Base-by-base conservation (phyloP, 306 rosid genomes). In the Inga laurina region DNA sequence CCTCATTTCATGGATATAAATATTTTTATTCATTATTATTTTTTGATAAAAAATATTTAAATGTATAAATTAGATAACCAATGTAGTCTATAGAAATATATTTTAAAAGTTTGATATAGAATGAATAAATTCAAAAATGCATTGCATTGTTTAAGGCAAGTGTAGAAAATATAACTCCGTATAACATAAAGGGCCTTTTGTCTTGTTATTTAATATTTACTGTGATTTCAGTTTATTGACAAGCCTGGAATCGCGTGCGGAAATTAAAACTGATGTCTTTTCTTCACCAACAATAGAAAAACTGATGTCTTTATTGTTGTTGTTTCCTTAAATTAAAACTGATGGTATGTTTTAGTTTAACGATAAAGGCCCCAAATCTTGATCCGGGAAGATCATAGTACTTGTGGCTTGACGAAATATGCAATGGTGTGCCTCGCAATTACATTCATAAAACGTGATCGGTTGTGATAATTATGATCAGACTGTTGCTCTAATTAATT, bases 401-500 rank as follows among this genome's bases (percentile, higher is more conserved):
- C 21, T 44, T 10, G 12, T 5, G 7, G 8, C 8, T 4, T 1
- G 37, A 64, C 11, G 37, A 45, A 14, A 11, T 6, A 39, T 72
- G 39, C n/a, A 72, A 5, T 45, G 57, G 76, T 46, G 76, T 41
- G 59, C 76, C 76, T 72, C 37, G 34, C 76, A 45, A 45, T 72
- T 72, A 72, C 46, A 45, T 46, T 72, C 59, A 5, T 39, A 18
- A 24, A 44, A 72, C 57, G 54, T 46, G 35, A 24, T 46, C 76
- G 34, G 59, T 46, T 72, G 76, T 3, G 76, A 24, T 22, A 45
- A 44, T 4, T 62, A 27, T 72, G 24, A 72, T 72, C 76, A 72
- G 8, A 24, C 44, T 46, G 76, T 52, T 72, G 54, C 59, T 34
- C 49, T 35, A 80, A 73, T 76, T 80, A 75, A 62, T 81, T 62